A percentile compares a stretch with the other conserved stretches of the same genome.
Evolutionary conservation across 176 grass and related monocot genomes (phyloP).

Genomic region (Rhynchospora pubera): DNA sequence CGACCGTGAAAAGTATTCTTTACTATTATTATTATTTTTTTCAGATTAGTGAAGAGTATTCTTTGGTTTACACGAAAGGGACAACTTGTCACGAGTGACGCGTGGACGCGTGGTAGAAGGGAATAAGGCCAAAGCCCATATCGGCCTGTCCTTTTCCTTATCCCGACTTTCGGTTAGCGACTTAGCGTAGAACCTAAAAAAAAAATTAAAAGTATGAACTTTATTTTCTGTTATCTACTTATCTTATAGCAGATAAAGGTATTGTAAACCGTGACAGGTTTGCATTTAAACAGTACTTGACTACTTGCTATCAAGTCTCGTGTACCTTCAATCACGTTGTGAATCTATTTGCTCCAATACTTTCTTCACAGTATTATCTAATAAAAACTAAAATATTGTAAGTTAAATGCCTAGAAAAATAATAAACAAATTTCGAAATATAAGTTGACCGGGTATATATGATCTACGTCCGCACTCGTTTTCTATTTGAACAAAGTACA

Average conservation of each 20-base stretch:
- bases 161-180: neutral
- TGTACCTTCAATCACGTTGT: neutral
- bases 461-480: too few species aligned
- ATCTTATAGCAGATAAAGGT: neutral
- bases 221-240: neutral
- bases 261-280: neutral
- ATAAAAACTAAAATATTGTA: too few species aligned
- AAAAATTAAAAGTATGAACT: neutral
- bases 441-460: too few species aligned
- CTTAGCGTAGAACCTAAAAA: neutral
- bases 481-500: too few species aligned
- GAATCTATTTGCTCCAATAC: neutral
- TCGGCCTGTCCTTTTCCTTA: conserved; percentile 1
- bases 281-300: neutral
- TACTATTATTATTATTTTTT: too few species aligned
- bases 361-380: neutral
- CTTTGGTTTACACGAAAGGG: neutral
- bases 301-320: too few species aligned
- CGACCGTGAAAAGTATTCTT: too few species aligned
- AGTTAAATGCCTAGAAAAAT: too few species aligned
- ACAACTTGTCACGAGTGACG: neutral
- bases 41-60: neutral
- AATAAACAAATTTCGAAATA: too few species aligned
- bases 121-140: neutral
- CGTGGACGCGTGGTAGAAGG: neutral